Conservation (phyloP, 345 rosid genomes). For the Physaria fendleri region DNA sequence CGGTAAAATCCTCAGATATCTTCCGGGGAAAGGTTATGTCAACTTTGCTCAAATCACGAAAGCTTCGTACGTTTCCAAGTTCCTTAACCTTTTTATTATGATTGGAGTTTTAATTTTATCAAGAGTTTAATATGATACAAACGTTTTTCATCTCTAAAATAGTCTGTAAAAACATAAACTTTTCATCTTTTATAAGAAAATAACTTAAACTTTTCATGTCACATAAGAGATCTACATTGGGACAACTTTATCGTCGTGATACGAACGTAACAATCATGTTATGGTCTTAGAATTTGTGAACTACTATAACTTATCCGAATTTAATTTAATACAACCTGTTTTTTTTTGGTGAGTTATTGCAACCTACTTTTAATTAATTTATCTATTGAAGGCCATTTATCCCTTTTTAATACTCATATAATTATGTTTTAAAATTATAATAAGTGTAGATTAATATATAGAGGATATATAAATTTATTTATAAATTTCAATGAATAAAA, state of each 20-base stretch:
- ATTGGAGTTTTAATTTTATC: neutral
- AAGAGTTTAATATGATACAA: neutral
- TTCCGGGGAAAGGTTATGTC: slow-evolving; percentile 13
- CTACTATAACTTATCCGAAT: neutral
- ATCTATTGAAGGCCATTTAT: neutral
- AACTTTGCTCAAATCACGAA: slow-evolving; percentile 15
- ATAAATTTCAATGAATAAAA: neutral
- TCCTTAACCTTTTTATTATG: neutral
- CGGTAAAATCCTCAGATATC: slow-evolving; percentile 35
- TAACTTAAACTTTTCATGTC: neutral
- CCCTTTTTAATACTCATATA: neutral
- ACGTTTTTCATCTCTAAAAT: neutral
- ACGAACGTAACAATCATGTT: neutral
- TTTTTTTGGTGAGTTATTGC: neutral
- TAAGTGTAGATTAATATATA: neutral
- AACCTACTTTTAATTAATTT: neutral
- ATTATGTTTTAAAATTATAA: neutral
- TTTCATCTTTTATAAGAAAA: neutral
- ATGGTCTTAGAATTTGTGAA: neutral
- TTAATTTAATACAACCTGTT: neutral
- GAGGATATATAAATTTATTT: neutral
- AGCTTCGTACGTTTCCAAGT: slow-evolving; percentile 18
- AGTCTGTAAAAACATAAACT: neutral
- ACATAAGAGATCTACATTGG: neutral
- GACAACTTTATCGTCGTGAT: neutral